Evolutionary conservation across 306 rosid genomes (phyloP).

Genomic region (Crataegus laevigata): DNA sequence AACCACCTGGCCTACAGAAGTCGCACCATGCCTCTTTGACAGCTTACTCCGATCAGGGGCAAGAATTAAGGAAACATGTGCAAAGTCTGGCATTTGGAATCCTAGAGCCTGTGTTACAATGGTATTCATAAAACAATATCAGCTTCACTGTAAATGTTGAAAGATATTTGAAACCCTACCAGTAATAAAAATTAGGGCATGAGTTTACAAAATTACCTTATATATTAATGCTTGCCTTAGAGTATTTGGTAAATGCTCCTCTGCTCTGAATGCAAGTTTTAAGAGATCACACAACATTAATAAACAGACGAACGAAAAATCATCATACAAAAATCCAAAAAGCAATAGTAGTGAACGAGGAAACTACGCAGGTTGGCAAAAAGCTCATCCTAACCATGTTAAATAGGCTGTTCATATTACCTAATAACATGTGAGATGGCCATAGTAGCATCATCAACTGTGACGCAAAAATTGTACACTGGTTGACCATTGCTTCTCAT

Average conservation of each 20-base stretch:
- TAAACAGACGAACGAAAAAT: background rate
- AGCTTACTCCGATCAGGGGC: conserved; percentile 96
- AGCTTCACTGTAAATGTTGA: background rate
- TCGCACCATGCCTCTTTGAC: conserved; percentile 97
- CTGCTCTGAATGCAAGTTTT: conserved; percentile 12
- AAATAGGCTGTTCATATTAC: conserved; percentile 26
- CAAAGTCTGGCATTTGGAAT: conserved; percentile 12
- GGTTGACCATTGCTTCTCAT: conserved; percentile 99
- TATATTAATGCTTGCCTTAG: conserved; percentile 58
- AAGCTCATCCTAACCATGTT: background rate
- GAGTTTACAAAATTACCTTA: conserved; percentile 46
- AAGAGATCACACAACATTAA: background rate
- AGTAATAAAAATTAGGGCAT: background rate
- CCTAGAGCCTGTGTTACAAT: conserved; percentile 2
- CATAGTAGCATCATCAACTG: conserved; percentile 99
- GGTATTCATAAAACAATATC: background rate
- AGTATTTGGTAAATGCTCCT: conserved; percentile 19
- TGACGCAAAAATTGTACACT: conserved; percentile 93
- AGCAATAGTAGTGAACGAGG: background rate
- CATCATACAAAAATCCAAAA: background rate
- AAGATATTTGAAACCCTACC: background rate
- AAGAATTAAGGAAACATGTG: conserved; percentile 93
- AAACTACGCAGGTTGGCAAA: background rate
- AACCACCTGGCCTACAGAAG: conserved; percentile 50
- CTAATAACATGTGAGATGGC: conserved; percentile 95